A percentile compares a stretch with the other conserved stretches of the same genome.
These are phyloP conservation scores for Sparassis latifolia DNA, from an alignment of 1,284 basidiomycete species.

Conservation along the genomic window DNA sequence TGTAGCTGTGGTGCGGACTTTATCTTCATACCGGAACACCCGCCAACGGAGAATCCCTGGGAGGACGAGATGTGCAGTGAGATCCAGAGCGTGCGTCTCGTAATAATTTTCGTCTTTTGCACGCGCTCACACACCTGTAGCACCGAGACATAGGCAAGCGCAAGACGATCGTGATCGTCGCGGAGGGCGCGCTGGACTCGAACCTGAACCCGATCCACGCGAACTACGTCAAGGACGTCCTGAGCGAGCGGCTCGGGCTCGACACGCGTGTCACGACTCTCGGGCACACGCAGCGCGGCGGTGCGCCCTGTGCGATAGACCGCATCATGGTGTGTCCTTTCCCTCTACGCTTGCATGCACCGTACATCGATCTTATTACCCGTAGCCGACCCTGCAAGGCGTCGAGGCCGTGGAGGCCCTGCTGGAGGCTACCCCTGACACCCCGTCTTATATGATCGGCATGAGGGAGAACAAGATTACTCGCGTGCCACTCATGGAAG, in stretches of 20 bases:
- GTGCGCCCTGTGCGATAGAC: conserved; percentile 88
- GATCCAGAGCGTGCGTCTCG: conserved; percentile 60
- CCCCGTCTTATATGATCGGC: conserved; percentile 97
- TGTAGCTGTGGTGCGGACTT: conserved; percentile 89
- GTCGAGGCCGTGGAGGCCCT: conserved; percentile 90
- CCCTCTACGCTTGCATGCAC: conserved; percentile 52
- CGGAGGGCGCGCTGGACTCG: conserved; percentile 90
- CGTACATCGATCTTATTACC: conserved; percentile 34
- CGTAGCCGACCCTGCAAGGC: conserved; percentile 88
- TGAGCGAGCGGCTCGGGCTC: conserved; percentile 81
- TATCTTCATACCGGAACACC: conserved; percentile 93
- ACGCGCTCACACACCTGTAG: conserved; percentile 31
- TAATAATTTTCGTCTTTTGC: neutral
- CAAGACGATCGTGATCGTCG: conserved; percentile 97
- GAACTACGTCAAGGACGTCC: conserved; percentile 86
- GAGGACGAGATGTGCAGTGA: conserved; percentile 89
- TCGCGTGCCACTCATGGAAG: conserved; percentile 86
- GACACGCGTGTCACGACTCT: conserved; percentile 98
- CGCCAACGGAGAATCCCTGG: conserved; percentile 79
- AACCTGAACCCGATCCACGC: conserved; percentile 87
- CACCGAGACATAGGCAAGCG: conserved; percentile 92
- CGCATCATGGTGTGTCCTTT: conserved; percentile 70
- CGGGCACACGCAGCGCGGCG: conserved; percentile 95
- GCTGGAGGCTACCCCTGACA: conserved; percentile 83
- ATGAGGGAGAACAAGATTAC: conserved; percentile 94